Evolutionary conservation across 2,329 filamentous ascomycete species (phyloP).

Genomic region (Pyricularia pennisetigena): DNA sequence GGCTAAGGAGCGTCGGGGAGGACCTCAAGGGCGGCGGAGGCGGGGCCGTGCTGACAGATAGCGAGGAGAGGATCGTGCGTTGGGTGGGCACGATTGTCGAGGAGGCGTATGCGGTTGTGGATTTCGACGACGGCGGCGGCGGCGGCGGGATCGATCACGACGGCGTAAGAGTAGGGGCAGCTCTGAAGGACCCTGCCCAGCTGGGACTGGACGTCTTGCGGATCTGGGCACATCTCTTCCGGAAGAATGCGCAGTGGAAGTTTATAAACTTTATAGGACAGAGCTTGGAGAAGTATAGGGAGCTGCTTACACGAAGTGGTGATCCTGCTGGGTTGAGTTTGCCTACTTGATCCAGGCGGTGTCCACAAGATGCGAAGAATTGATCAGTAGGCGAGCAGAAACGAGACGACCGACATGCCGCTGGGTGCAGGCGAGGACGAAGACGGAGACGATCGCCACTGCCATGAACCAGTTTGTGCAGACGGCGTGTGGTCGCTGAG

Average conservation of each 20-base stretch:
- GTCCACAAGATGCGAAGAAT: too few relatives aligned
- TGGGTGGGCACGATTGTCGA: slow-evolving; percentile 35
- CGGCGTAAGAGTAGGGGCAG: slow-evolving; percentile 1
- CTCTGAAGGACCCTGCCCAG: slow-evolving; percentile 14
- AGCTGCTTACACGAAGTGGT: slow-evolving; percentile 12
- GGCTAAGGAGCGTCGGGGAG: slow-evolving; percentile 18
- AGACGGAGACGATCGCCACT: slow-evolving; percentile 39
- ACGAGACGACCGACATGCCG: slow-evolving; percentile 4
- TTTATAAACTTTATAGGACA: slow-evolving; percentile 34
- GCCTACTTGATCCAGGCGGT: background rate
- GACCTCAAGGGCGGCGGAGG: background rate
- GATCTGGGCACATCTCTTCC: slow-evolving; percentile 36
- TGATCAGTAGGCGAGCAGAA: slow-evolving; percentile 12
- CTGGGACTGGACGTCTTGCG: slow-evolving; percentile 29
- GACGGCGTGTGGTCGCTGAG: slow-evolving; percentile 47
- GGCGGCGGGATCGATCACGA: slow-evolving; percentile 10
- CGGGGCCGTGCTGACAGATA: slow-evolving; percentile 21
- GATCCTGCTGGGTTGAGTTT: background rate
- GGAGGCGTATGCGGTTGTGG: slow-evolving; percentile 27
- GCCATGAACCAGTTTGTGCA: slow-evolving; percentile 51
- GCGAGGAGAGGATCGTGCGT: slow-evolving; percentile 32
- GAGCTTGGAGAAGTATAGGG: slow-evolving; percentile 26
- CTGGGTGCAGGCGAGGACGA: slow-evolving; percentile 19
- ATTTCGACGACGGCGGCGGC: slow-evolving; percentile 20
- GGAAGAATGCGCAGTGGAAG: slow-evolving; percentile 35